Conservation (phyloP, 495 filamentous ascomycete genomes). For the Thozetella sp. region DNA sequence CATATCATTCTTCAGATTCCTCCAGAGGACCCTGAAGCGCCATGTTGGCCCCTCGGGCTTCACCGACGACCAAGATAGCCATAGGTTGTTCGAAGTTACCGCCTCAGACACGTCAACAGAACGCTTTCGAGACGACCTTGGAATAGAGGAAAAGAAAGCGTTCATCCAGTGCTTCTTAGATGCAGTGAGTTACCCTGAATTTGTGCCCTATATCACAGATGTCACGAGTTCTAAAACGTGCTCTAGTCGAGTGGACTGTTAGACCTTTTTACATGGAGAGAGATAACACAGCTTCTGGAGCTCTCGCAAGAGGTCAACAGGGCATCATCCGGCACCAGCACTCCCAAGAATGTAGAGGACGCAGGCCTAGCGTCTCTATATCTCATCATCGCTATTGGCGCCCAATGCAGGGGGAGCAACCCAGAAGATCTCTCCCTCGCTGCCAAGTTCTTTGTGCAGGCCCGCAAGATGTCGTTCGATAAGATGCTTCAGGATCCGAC, state of each 20-base stretch:
- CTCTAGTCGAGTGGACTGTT: not conserved
- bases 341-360: not conserved
- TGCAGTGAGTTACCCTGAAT: not conserved
- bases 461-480: not conserved
- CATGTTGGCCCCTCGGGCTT: constrained; percentile 1
- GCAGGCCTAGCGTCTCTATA: not conserved
- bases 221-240: too few species aligned
- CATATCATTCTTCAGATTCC: not conserved
- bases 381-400: not conserved
- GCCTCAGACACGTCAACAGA: not conserved
- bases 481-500: not conserved
- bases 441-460: not conserved
- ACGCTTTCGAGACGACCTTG: not conserved
- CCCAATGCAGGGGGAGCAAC: not conserved
- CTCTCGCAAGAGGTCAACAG: not conserved
- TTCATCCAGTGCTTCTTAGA: not conserved
- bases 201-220: not conserved
- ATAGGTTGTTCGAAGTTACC: not conserved
- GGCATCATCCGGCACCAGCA: too few species aligned
- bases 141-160: not conserved
- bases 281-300: not conserved
- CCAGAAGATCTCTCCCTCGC: not conserved
- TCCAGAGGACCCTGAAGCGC: not conserved
- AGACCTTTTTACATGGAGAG: not conserved
- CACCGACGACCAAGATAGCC: not conserved